Base-by-base conservation (phyloP, 139 green algal species). In the Edaphochlamys debaryana region DNA sequence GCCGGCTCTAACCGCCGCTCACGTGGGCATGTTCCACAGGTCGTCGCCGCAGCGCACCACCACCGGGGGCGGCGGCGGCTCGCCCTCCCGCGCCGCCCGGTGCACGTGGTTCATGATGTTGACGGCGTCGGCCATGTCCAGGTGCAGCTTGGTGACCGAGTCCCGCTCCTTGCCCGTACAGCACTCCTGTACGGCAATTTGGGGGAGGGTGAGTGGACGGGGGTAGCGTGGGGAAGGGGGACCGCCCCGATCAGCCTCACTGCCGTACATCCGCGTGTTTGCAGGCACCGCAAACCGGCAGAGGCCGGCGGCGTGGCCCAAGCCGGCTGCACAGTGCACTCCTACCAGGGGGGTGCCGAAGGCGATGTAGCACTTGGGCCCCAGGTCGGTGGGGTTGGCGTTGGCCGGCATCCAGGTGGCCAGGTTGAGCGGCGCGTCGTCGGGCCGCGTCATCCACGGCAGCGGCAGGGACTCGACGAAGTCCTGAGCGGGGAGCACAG, bases 71-170 rank as follows among this genome's bases (percentile, higher is more conserved):
- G 15, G 79, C 84, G 19, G 34, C 27, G 17, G 82, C 74, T 8
- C 22, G 32, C 20, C n/a, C n/a, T n/a, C n/a, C n/a, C n/a, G n/a
- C n/a, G n/a, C n/a, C n/a, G n/a, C n/a, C n/a, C n/a, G n/a, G n/a
- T 87, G 41, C 20, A 41, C 38, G 75, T 92, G 75, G 45, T 84
- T 67, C 15, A 90, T 66, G 13, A 89, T 37, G 42, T 91, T 85
- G 75, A 86, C 88, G 34, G 89, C 89, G 82, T 91, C 87, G 13
- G 62, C 77, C 92, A 98, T 95, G 90, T 98, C 95, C 60, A 90
- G 84, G 81, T 98, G 96, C 86, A 98, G 86, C 90, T 98, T 96
- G 52, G 96, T 98, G 36, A 98, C 96, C 19, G 80, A 93, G 88
- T 98, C 94, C 34, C 92, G 89, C 82, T 94, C 93, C 36, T 87